phyloP scores from a whole-genome alignment of 495 filamentous ascomycete genomes.

The Aspergillus hancockii region DNA sequence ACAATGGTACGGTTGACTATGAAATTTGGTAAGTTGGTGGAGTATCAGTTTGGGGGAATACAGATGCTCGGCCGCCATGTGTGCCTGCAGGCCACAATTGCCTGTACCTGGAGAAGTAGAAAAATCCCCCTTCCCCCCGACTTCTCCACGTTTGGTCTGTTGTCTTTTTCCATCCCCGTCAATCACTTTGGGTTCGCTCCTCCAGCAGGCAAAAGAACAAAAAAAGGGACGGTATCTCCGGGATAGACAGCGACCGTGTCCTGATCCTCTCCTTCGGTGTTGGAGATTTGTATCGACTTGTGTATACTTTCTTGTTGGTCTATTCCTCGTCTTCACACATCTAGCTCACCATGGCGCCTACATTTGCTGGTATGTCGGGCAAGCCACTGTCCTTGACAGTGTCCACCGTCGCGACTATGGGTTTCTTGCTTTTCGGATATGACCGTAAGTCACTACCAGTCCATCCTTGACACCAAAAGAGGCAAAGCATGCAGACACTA shows the following conservation, averaged over 20 bases:
- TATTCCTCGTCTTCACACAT: neutral
- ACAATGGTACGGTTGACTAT: constrained; percentile 24
- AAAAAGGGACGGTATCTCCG: constrained; percentile 4
- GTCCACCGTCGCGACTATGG: constrained; percentile 69
- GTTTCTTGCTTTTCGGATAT: constrained; percentile 72
- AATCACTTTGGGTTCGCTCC: neutral
- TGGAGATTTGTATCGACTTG: constrained; percentile 8
- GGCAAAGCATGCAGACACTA: constrained; percentile 13
- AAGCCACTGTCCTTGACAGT: constrained; percentile 62
- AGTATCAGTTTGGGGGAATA: constrained; percentile 12
- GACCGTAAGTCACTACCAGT: constrained; percentile 41
- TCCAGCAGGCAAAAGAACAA: neutral
- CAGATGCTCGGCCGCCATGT: constrained; percentile 10
- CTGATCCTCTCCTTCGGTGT: constrained; percentile 3
- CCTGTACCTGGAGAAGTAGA: constrained; percentile 15
- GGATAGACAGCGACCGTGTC: constrained; percentile 3
- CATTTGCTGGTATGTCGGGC: constrained; percentile 65
- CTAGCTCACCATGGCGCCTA: constrained; percentile 34
- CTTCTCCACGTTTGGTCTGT: constrained; percentile 20
- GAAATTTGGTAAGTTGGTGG: constrained; percentile 14
- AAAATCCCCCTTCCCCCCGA: constrained; percentile 26
- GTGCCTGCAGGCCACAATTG: constrained; percentile 11
- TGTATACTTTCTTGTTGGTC: constrained; percentile 3
- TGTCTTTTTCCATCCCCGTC: constrained; percentile 13
- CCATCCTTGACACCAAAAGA: neutral